Percentiles rank a stretch among this genome's conserved stretches.
These are phyloP conservation scores for Microdochium trichocladiopsis DNA, from an alignment of 2,329 filamentous ascomycete genomes.

Conservation along the genomic window DNA sequence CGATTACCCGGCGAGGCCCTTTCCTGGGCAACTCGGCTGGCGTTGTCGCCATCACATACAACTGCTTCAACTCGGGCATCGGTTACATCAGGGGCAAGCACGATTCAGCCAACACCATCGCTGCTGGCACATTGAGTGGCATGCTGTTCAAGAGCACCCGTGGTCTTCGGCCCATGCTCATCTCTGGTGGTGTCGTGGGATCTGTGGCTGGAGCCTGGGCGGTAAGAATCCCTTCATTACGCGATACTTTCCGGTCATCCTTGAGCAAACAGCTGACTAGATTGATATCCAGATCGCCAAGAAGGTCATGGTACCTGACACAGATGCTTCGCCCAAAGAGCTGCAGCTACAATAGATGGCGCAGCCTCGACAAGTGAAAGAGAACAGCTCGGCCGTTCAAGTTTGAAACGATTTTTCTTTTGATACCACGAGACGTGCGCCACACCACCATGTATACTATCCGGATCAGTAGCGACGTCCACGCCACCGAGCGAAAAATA, in stretches of 20 bases:
- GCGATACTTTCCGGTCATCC: conserved; percentile 4
- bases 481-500: neutral
- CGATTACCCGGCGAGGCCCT: conserved; percentile 84
- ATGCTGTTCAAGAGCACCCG: conserved; percentile 96
- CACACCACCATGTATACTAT: conserved; percentile 1
- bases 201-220: conserved; percentile 82
- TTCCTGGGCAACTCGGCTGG: conserved; percentile 95
- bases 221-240: conserved; percentile 48
- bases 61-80: conserved; percentile 80
- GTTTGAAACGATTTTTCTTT: neutral
- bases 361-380: neutral
- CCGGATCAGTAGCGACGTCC: conserved; percentile 3
- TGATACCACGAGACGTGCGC: neutral
- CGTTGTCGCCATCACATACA: conserved; percentile 94
- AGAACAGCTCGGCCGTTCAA: neutral
- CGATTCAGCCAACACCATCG: conserved; percentile 82
- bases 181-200: conserved; percentile 85
- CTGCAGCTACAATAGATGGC: conserved; percentile 10
- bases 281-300: conserved; percentile 17
- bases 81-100: conserved; percentile 77
- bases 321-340: conserved; percentile 9
- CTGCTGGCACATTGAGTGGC: conserved; percentile 79
- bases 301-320: conserved; percentile 12
- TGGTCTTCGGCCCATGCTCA: conserved; percentile 85
- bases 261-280: conserved; percentile 9